These are phyloP conservation scores for Holtermanniella nyarrowii DNA, from an alignment of 768 basidiomycete species.

Conservation along the genomic window DNA sequence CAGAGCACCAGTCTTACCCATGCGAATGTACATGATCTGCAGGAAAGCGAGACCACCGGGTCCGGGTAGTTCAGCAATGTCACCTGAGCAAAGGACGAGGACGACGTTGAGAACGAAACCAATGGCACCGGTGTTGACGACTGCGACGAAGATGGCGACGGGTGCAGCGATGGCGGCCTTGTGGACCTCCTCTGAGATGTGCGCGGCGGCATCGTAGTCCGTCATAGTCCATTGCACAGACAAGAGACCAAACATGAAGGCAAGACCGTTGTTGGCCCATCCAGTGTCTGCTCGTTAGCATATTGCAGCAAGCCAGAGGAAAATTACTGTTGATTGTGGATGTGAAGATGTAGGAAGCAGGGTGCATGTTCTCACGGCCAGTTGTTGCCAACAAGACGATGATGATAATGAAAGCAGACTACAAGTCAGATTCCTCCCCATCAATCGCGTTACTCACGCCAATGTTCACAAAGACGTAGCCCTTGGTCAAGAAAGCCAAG, in stretches of 20 bases:
- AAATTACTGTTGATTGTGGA: slow-evolving; percentile 50
- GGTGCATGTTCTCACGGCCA: slow-evolving; percentile 61
- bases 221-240: slow-evolving; percentile 66
- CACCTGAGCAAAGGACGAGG: slow-evolving; percentile 68
- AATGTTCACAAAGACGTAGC: slow-evolving; percentile 68
- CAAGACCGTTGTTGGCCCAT: slow-evolving; percentile 64
- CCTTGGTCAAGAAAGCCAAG: slow-evolving; percentile 60
- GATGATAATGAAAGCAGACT: slow-evolving; percentile 66
- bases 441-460: slow-evolving; percentile 43
- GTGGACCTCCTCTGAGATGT: slow-evolving; percentile 43
- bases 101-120: slow-evolving; percentile 85
- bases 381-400: slow-evolving; percentile 65
- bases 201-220: slow-evolving; percentile 38
- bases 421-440: not conserved
- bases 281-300: slow-evolving; percentile 54
- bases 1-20: slow-evolving; percentile 65
- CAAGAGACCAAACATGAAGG: slow-evolving; percentile 73
- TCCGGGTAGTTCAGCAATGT: slow-evolving; percentile 51
- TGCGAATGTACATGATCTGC: slow-evolving; percentile 64
- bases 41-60: slow-evolving; percentile 63
- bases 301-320: not conserved
- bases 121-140: slow-evolving; percentile 45
- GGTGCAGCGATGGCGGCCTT: slow-evolving; percentile 42
- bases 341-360: slow-evolving; percentile 69
- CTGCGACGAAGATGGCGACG: slow-evolving; percentile 43